phyloP scores from a whole-genome alignment of 2,329 filamentous ascomycete species.

The Nemania sp. region DNA sequence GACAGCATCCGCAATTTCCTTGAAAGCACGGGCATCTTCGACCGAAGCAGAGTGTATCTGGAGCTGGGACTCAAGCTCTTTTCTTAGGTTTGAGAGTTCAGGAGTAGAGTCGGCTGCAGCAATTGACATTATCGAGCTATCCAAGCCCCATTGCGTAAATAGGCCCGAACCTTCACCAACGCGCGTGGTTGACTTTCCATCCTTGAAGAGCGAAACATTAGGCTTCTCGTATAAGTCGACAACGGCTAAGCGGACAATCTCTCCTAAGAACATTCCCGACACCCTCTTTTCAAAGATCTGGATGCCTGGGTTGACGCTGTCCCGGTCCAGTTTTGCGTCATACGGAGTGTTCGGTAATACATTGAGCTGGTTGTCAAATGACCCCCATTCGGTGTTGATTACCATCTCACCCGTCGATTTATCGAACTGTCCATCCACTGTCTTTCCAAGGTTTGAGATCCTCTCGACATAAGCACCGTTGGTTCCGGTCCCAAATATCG shows the following conservation, averaged over 20 bases:
- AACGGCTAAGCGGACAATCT: slow-evolving; percentile 85
- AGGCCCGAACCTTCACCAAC: slow-evolving; percentile 75
- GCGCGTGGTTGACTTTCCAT: slow-evolving; percentile 76
- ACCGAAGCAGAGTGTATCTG: slow-evolving; percentile 80
- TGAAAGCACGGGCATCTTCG: slow-evolving; percentile 90
- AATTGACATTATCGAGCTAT: slow-evolving; percentile 89
- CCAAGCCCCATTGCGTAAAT: slow-evolving; percentile 86
- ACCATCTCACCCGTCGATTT: slow-evolving; percentile 91
- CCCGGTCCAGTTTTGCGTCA: slow-evolving; percentile 81
- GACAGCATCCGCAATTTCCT: slow-evolving; percentile 83
- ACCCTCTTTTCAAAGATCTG: slow-evolving; percentile 99
- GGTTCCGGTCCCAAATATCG: slow-evolving; percentile 97
- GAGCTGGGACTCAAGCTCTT: slow-evolving; percentile 81
- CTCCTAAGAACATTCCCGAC: slow-evolving; percentile 97
- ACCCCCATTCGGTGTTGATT: slow-evolving; percentile 98
- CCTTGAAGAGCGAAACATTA: slow-evolving; percentile 77
- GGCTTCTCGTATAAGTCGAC: slow-evolving; percentile 78
- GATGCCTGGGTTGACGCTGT: slow-evolving; percentile 89
- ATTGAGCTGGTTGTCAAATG: slow-evolving; percentile 93
- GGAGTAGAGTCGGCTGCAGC: slow-evolving; percentile 83
- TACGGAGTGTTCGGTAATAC: slow-evolving; percentile 88
- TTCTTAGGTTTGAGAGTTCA: slow-evolving; percentile 78
- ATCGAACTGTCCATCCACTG: slow-evolving; percentile 77
- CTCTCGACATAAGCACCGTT: slow-evolving; percentile 99
- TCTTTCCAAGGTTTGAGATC: slow-evolving; percentile 84